Evolutionary conservation across 2,329 filamentous ascomycete genomes (phyloP), one percentile per base, ranked within the genome.

Genomic region (Verticillium zaregamsianum): DNA sequence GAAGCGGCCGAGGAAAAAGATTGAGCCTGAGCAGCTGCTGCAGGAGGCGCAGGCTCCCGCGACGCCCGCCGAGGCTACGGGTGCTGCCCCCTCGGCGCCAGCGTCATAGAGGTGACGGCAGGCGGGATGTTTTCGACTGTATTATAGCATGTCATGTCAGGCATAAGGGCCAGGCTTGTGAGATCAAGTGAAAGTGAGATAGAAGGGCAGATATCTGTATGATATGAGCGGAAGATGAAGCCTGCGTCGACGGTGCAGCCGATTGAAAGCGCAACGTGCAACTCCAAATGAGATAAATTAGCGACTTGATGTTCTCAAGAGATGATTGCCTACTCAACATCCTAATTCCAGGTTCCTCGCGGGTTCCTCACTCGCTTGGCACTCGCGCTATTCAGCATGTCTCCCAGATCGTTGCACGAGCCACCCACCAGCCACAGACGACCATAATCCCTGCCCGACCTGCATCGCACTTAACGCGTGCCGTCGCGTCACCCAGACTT

Each of bases 1-100:
- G 72, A 95, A 92, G 81, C 86, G 88, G 69, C 91, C 93, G 57
- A 86, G 93, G 76, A 85, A 87, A 72, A 82, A 86, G 71, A 75
- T 91, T 64, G 82, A 86, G 37, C 78, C 82, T 1, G 74, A 67
- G 23, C 71, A 74, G 61, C 63, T 76, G 40, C 65, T 78, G 55
- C 68, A 76, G 55, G n/a, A 49, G 20, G 45, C 45, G 20, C 69
- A 72, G 28, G 69, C 74, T 4, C 66, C 74, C 3, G 65, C 73
- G 25, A 74, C 72, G 11, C 64, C 73, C 3, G 67, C 74, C 39
- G 73, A 71, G 39, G 68, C 74, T 52, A 66, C 71, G 1, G 72
- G 72, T 59, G 69, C 72, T 35, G 67, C 76, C 61, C 64, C 72
- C 59, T 70, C 78, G 63, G 71, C 72, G 35, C 65, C 66, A 35